Evolutionary conservation across 2,329 filamentous ascomycete species (phyloP).

Genomic region (Diplodia sapinea): DNA sequence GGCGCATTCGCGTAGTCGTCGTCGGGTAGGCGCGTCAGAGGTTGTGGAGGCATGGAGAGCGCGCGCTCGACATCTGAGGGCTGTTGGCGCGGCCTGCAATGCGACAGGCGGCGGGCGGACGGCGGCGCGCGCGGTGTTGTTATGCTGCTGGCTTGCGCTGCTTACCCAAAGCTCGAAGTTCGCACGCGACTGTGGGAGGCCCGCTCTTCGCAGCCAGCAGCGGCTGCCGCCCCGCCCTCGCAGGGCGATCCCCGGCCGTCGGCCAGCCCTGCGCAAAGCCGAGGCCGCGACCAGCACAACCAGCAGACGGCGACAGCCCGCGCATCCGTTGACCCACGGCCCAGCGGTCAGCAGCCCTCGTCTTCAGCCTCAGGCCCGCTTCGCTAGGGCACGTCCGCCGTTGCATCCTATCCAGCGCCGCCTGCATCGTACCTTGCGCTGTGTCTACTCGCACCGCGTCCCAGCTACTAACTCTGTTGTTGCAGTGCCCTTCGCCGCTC

Average conservation of each 20-base stretch:
- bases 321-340: conserved; percentile 1
- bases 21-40: conserved; percentile 30
- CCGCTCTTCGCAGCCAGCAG: background rate
- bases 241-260: conserved; percentile 23
- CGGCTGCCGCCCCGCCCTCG: conserved; percentile 5
- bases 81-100: background rate
- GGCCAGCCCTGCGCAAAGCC: conserved; percentile 26
- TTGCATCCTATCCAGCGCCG: conserved; percentile 11
- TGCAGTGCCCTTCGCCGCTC: background rate
- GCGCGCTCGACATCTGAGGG: conserved; percentile 12
- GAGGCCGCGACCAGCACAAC: conserved; percentile 9
- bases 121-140: background rate
- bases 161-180: conserved; percentile 26
- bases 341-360: conserved; percentile 16
- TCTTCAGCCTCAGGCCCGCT: conserved; percentile 25
- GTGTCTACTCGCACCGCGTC: background rate
- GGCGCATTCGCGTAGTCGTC: conserved; percentile 31
- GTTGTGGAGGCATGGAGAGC: conserved; percentile 29
- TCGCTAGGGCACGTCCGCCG: conserved; percentile 20
- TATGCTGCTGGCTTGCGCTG: conserved; percentile 17
- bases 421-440: conserved; percentile 28
- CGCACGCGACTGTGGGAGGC: conserved; percentile 21
- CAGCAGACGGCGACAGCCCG: background rate
- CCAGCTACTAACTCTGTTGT: background rate
- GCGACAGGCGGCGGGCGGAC: background rate